Base-by-base conservation (phyloP, 306 rosid genomes). In the Medicago ruthenica region DNA sequence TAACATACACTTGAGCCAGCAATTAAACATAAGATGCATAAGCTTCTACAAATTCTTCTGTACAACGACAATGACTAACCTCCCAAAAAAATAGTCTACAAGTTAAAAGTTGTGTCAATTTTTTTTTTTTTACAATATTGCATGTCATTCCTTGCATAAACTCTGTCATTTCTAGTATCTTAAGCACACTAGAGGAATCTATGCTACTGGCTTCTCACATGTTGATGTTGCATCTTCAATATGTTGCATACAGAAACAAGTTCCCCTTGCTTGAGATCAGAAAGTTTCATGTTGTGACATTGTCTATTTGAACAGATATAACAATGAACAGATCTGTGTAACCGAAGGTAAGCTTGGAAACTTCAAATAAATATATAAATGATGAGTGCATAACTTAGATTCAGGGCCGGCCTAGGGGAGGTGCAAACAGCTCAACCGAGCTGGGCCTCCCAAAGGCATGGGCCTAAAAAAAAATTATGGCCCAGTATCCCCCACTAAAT, bases 61-160 rank as follows among this genome's bases (percentile, higher is more conserved):
- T 86, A 88, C 88, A 86, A 57, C 22, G 1, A 21, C 82, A 86
- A 81, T 41, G 64, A 70, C 87, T 41, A 70, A 79, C 62, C 67
- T 70, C n/a, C n/a, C 68, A 85, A 85, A 79, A 81, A 71, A 69
- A 76, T 31, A 66, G 71, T 70, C 66, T 45, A 45, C 70, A 34
- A 47, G 76, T 73, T 80, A 75, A 63, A 63, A 47, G 58, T 24
- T 61, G 67, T 44, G 64, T 37, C 69, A 76, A 61, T 71, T 68
- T 73, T 24, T 11, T 77, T 37, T 76, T 85, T 78, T 15, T 12
- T 70, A 70, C 83, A 59, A 83, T 88, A 72, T 84, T 79, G 79
- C 84, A 82, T 75, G 85, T 74, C 82, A 72, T 73, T 75, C 82
- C 70, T 71, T 70, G 82, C 83, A 59, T 47, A 37, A 78, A 74